Conservation (phyloP, 192 early-diverging fungal genomes). For the Coemansia furcata region DNA sequence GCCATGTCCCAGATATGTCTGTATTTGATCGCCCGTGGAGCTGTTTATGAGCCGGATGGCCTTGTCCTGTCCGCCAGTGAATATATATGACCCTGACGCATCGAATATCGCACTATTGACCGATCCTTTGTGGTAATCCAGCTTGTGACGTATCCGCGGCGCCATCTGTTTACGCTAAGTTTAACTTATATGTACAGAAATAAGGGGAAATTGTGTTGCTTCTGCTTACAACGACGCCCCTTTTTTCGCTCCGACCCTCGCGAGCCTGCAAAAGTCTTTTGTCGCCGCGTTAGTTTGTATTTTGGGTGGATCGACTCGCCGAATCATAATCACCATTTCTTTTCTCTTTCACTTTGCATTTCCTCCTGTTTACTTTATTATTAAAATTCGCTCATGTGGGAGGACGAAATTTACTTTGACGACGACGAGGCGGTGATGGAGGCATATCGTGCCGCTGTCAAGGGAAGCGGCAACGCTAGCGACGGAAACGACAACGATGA, state of each 20-base stretch:
- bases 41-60: slow-evolving; percentile 70
- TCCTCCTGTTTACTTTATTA: not conserved
- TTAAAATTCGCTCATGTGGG: slow-evolving; percentile 30
- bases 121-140: slow-evolving; percentile 66
- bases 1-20: slow-evolving; percentile 82
- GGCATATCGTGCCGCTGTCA: slow-evolving; percentile 34
- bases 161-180: slow-evolving; percentile 5
- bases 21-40: slow-evolving; percentile 63
- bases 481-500: slow-evolving; percentile 15
- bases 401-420: slow-evolving; percentile 44
- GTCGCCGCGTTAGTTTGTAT: not conserved
- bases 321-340: not conserved
- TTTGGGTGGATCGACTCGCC: not conserved
- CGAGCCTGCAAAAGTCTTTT: not conserved
- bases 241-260: not conserved
- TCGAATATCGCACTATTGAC: slow-evolving; percentile 69
- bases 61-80: slow-evolving; percentile 80
- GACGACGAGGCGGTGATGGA: slow-evolving; percentile 52
- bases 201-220: not conserved
- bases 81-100: slow-evolving; percentile 71
- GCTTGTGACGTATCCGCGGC: slow-evolving; percentile 28
- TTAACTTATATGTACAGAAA: not conserved
- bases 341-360: not conserved
- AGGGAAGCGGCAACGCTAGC: slow-evolving; percentile 2
- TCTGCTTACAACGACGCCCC: too few relatives aligned